These are phyloP conservation scores for Xerocomellus chrysenteron DNA, from an alignment of 768 basidiomycete species.

Conservation along the genomic window DNA sequence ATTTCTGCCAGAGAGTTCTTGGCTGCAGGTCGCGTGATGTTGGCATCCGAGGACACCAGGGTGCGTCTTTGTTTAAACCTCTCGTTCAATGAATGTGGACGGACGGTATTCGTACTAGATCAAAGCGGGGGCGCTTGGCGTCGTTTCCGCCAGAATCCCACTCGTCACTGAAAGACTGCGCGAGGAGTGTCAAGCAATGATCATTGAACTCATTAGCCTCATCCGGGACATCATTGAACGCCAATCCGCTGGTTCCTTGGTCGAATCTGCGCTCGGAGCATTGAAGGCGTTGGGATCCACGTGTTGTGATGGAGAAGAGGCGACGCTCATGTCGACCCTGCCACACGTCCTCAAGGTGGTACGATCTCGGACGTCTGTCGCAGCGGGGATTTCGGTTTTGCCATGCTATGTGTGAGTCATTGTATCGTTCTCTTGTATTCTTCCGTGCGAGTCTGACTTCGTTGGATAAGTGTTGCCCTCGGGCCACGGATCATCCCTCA, in stretches of 20 bases:
- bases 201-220: constrained; percentile 52
- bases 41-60: constrained; percentile 50
- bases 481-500: constrained; percentile 88
- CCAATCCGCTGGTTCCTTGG: constrained; percentile 41
- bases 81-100: background rate
- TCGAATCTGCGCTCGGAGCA: constrained; percentile 53
- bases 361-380: constrained; percentile 37
- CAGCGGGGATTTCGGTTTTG: constrained; percentile 53
- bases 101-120: constrained; percentile 40
- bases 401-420: constrained; percentile 58
- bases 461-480: constrained; percentile 56
- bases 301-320: constrained; percentile 64
- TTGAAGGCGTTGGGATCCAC: constrained; percentile 60
- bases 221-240: constrained; percentile 50
- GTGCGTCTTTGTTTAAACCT: constrained; percentile 37
- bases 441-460: constrained; percentile 3
- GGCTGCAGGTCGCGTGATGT: constrained; percentile 50
- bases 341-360: constrained; percentile 56
- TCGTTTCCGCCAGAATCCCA: constrained; percentile 66
- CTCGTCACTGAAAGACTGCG: constrained; percentile 59
- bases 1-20: constrained; percentile 76
- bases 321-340: constrained; percentile 54
- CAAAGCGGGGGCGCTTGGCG: constrained; percentile 64
- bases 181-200: constrained; percentile 43
- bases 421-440: background rate